Evolutionary conservation across 2,329 filamentous ascomycete species (phyloP), one percentile per base, ranked within the genome.

Genomic region (Neophaeococcomyces mojaviensis): DNA sequence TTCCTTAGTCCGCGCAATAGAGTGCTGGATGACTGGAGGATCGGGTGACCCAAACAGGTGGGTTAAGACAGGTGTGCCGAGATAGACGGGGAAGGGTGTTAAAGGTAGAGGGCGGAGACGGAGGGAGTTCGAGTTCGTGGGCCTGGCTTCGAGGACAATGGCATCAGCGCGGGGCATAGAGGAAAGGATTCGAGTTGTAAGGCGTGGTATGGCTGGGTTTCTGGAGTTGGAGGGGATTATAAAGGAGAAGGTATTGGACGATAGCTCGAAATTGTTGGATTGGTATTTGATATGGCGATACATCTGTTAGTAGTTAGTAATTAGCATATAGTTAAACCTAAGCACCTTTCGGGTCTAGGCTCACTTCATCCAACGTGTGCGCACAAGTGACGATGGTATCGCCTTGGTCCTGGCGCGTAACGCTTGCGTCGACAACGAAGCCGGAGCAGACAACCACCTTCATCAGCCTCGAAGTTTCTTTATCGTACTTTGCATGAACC

Each of bases 391-490:
- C 20, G 28, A 46, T 24, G 10, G 28, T 39, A 26, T 46, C 43
- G 26, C 43, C 43, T 22, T 39, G 36, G 6, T 32, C 16, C 13
- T 33, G 22, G 15, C 35, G 20, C 20, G 13, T 34, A n/a, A 39
- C 10, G 26, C 35, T 39, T 9, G 35, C 36, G 34, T 46, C 22
- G 3, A 39, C 35, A 20, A 46, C 43, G n/a, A 46, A 46, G 3
- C 43, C 43, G 4, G 43, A 39, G 18, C 43, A 46, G 4, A 39
- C 43, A n/a, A 26, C n/a, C 10, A 35, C 31, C 43, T 46, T 46
- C 12, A 18, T n/a, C 2, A 46, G 24, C n/a, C 15, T 26, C 2
- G 3, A 6, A 26, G 9, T 19, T 18, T n/a, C 24, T 33, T 15
- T 3, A 16, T 46, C 36, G 22, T 36, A 16, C 18, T 39, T 20